Evolutionary conservation across 768 basidiomycete species (phyloP).

Genomic region (Kwoniella sp.): DNA sequence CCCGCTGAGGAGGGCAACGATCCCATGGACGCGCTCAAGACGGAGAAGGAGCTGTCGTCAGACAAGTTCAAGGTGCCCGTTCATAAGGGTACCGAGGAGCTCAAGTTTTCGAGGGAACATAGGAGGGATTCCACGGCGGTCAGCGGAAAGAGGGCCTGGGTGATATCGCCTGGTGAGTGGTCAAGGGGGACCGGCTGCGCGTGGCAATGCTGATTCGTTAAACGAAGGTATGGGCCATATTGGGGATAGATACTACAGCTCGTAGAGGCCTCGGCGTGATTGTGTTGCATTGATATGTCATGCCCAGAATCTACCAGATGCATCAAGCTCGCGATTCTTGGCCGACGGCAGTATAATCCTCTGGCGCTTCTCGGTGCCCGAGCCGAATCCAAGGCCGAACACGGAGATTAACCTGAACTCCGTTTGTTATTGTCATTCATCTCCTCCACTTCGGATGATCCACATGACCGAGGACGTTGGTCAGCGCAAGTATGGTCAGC

Average conservation of each 20-base stretch:
- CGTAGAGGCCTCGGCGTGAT: neutral
- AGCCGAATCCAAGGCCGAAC: too few species aligned
- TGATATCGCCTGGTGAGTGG: constrained; percentile 42
- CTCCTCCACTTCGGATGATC: too few species aligned
- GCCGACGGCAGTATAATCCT: too few species aligned
- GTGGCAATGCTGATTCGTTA: neutral
- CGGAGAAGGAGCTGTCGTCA: constrained; percentile 5
- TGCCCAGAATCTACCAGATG: too few species aligned
- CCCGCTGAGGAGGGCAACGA: neutral
- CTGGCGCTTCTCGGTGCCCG: too few species aligned
- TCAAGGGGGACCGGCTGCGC: neutral
- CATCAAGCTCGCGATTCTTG: too few species aligned
- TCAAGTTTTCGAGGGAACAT: constrained; percentile 28
- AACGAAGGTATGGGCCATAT: constrained; percentile 42
- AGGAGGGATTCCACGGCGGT: constrained; percentile 37
- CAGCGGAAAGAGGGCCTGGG: constrained; percentile 43
- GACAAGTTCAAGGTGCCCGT: constrained; percentile 25
- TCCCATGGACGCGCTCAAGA: constrained; percentile 44
- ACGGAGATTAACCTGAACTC: too few species aligned
- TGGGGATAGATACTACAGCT: constrained; percentile 25
- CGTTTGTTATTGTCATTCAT: too few species aligned
- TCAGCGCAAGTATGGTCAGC: too few species aligned
- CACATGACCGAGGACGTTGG: too few species aligned
- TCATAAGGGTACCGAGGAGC: constrained; percentile 21
- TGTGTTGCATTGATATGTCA: too few species aligned